Conservation (phyloP, 805 yeast genomes). For the Pichia rugopelliculosa region DNA sequence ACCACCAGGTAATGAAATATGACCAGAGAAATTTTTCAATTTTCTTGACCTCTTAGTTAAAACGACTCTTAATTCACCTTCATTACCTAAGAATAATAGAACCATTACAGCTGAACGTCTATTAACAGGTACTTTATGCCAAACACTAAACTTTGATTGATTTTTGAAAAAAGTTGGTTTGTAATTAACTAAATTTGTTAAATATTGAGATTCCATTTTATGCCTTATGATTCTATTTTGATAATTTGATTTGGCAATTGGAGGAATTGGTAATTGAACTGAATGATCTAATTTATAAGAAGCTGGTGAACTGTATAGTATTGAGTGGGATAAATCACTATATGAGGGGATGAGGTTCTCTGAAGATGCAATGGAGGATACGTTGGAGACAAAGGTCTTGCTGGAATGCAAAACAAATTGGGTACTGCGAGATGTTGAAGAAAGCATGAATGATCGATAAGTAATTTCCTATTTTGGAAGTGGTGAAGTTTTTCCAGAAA, state of each 20-base stretch:
- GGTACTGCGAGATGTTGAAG: background rate
- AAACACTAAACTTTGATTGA: constrained; percentile 33
- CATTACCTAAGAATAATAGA: constrained; percentile 61
- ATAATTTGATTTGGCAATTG: constrained; percentile 3
- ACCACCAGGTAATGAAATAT: constrained; percentile 91
- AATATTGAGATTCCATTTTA: constrained; percentile 28
- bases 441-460: background rate
- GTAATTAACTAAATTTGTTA: constrained; percentile 30
- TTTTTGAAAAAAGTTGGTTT: constrained; percentile 29
- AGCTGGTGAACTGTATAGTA: background rate
- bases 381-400: background rate
- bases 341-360: background rate
- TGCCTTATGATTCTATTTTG: constrained; percentile 6
- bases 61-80: constrained; percentile 70
- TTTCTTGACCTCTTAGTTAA: constrained; percentile 70
- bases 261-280: constrained; percentile 1
- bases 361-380: background rate
- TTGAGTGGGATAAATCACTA: background rate
- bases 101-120: constrained; percentile 78
- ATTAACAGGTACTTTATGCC: constrained; percentile 57
- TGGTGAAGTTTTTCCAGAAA: background rate
- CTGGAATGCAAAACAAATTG: background rate
- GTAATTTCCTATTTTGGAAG: background rate
- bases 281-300: background rate
- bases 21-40: constrained; percentile 75